Conservation (phyloP, 495 filamentous ascomycete species). For the Sordaria brevicollis region DNA sequence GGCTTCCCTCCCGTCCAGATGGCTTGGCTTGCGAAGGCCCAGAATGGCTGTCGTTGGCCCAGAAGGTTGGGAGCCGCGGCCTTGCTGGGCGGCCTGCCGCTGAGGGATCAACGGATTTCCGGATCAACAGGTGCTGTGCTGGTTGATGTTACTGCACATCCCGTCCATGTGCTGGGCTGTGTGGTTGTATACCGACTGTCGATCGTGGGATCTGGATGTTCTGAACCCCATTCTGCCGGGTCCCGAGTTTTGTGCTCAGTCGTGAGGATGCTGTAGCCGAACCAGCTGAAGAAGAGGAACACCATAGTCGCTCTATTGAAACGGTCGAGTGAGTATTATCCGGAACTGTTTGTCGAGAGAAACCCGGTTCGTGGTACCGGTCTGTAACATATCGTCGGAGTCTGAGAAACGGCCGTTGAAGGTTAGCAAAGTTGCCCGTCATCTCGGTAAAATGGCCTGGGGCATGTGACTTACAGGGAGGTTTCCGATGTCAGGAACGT, state of each 20-base stretch:
- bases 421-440: not conserved
- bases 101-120: not conserved
- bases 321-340: not conserved
- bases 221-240: not conserved
- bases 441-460: not conserved
- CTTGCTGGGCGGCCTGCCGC: not conserved
- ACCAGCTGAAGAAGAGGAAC: not conserved
- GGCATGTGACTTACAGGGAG: not conserved
- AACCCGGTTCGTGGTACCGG: not conserved
- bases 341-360: not conserved
- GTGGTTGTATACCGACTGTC: not conserved
- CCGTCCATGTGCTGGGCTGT: not conserved
- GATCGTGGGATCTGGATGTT: not conserved
- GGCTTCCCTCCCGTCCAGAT: not conserved
- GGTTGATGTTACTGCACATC: not conserved
- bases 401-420: not conserved
- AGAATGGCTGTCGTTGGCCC: not conserved
- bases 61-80: not conserved
- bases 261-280: not conserved
- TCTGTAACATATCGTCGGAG: not conserved
- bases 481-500: not conserved
- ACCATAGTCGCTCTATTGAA: not conserved
- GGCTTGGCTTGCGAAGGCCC: not conserved
- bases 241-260: not conserved
- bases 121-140: not conserved